Conservation (phyloP, 495 filamentous ascomycete species). For the Cercophora sp. region DNA sequence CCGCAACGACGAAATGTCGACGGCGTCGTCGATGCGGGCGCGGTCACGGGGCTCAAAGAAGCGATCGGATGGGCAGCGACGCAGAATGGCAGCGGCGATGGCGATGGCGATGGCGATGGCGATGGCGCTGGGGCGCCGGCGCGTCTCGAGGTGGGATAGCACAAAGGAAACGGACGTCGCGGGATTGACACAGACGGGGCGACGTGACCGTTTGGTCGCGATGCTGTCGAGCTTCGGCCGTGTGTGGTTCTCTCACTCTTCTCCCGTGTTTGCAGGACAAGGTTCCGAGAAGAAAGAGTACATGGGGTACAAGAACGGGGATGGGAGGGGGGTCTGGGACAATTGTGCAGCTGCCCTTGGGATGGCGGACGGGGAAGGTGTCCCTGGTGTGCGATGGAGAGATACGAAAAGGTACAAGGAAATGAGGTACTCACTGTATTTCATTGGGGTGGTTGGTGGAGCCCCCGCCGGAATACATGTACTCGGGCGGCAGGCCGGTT, state of each 20-base stretch:
- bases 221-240: constrained; percentile 17
- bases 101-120: no score
- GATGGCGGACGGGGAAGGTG: constrained; percentile 14
- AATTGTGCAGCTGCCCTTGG: constrained; percentile 17
- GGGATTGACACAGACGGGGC: constrained; percentile 5
- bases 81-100: neutral
- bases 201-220: constrained; percentile 10
- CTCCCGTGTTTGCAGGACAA: constrained; percentile 27
- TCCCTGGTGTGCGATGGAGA: constrained; percentile 17
- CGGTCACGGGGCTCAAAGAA: constrained; percentile 8
- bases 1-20: no score
- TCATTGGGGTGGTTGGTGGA: constrained; percentile 47
- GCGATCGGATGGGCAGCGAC: neutral
- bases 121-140: neutral
- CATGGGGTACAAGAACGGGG: constrained; percentile 32
- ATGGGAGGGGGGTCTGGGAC: constrained; percentile 21
- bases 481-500: constrained; percentile 36
- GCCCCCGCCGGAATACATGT: constrained; percentile 38
- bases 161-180: constrained; percentile 13
- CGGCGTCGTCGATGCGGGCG: constrained; percentile 7
- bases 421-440: constrained; percentile 49
- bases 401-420: constrained; percentile 42
- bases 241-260: constrained; percentile 20
- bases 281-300: constrained; percentile 24
- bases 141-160: constrained; percentile 1